Conservation (phyloP, 2,329 filamentous ascomycete genomes). For the Magnaporthiopsis incrustans region DNA sequence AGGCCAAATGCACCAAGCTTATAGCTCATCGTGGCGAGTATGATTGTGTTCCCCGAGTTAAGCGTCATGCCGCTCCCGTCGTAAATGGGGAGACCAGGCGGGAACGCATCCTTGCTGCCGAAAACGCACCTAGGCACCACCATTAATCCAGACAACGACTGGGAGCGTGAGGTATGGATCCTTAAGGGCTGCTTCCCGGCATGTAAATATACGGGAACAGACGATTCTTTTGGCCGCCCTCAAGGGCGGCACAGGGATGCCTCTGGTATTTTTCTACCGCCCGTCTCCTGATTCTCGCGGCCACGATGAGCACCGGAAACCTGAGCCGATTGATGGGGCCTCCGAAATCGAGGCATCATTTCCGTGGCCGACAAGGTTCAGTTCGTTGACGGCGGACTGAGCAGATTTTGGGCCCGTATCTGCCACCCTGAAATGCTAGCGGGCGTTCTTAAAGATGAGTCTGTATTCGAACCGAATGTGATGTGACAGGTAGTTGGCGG, state of each 20-base stretch:
- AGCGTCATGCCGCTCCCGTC: conserved; percentile 28
- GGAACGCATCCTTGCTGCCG: conserved; percentile 30
- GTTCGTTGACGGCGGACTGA: conserved; percentile 17
- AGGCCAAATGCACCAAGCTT: conserved; percentile 40
- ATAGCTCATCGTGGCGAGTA: conserved; percentile 41
- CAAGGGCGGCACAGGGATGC: conserved; percentile 23
- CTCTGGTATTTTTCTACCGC: conserved; percentile 12
- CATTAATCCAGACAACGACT: conserved; percentile 30
- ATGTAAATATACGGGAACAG: conserved; percentile 42
- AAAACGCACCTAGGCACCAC: conserved; percentile 5
- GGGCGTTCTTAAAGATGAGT: conserved; percentile 33
- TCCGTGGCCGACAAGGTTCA: conserved; percentile 24
- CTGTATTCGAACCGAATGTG: conserved; percentile 11
- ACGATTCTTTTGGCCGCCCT: conserved; percentile 33
- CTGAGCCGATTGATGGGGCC: conserved; percentile 25
- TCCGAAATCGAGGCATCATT: conserved; percentile 23
- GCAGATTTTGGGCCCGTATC: conserved; percentile 18
- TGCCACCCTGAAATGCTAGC: conserved; percentile 24
- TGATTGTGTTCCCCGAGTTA: conserved; percentile 28
- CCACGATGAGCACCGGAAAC: conserved; percentile 2
- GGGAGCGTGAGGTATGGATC: conserved; percentile 28
- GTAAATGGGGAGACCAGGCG: conserved; percentile 27
- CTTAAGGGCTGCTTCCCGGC: conserved; percentile 30
- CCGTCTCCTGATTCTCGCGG: not conserved
- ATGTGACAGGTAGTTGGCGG: too few species aligned